Evolutionary conservation across 192 early-diverging fungal species (phyloP), one percentile per base, ranked within the genome.

Genomic region (Radiomyces spectabilis): DNA sequence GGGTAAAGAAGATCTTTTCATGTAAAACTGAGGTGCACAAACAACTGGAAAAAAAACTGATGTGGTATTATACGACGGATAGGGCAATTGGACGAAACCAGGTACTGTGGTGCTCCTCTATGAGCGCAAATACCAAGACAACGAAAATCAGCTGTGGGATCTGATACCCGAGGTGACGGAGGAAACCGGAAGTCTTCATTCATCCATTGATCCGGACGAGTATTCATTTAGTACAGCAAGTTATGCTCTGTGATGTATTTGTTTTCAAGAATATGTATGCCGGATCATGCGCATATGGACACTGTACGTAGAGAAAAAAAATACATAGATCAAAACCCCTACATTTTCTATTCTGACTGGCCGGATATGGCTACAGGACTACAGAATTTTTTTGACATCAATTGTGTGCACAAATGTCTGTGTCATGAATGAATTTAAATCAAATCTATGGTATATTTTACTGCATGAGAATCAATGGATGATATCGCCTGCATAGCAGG

Each of bases 191-290:
- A 41, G 31, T 50, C 45, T 34, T 26, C 43, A 5, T 35, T 3
- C 16, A 44, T 33, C 7, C 41, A 31, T 38, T 42, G 41, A 50
- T 5, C 41, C 51, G 3, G 64, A 66, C 3, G 63, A 65, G 3
- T 66, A 66, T 30, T 43, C 46, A 27, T 66, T 66, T 54, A 60
- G 52, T 27, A 55, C 57, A 31, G 64, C 64, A n/a, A 66, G 52
- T 38, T 66, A 66, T 55, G 64, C 57, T 12, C 31, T 66, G 18
- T 66, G 51, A 47, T 40, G n/a, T n/a, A n/a, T n/a, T n/a, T n/a
- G n/a, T n/a, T n/a, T n/a, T n/a, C n/a, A n/a, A n/a, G n/a, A n/a
- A n/a, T n/a, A n/a, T n/a, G n/a, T n/a, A n/a, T n/a, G n/a, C n/a
- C n/a, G n/a, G n/a, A n/a, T n/a, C n/a, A n/a, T n/a, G n/a, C n/a